Percentiles rank a stretch among this genome's conserved stretches.
Evolutionary conservation across 2,329 filamentous ascomycete genomes (phyloP).

Genomic region (Ceratocystis destructans): DNA sequence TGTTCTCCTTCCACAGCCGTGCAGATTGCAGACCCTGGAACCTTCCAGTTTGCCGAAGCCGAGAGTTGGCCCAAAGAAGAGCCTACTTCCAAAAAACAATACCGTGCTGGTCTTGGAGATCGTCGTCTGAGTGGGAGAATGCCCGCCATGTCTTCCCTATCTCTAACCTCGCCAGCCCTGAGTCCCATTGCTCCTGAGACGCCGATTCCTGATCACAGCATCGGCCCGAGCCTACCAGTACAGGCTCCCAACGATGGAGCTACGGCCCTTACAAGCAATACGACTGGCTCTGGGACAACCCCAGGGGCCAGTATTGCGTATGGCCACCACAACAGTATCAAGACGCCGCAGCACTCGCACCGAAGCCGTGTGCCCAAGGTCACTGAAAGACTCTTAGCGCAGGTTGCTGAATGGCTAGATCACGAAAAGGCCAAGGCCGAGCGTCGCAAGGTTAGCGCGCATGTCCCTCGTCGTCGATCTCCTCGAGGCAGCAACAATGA

Average conservation of each 20-base stretch:
- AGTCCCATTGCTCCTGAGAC: conserved; percentile 5
- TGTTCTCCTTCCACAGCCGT: conserved; percentile 26
- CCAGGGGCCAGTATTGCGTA: not conserved
- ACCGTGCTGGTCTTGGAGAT: conserved; percentile 22
- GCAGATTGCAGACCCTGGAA: conserved; percentile 42
- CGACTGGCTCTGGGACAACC: not conserved
- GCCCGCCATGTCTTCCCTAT: conserved; percentile 16
- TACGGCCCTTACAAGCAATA: conserved; percentile 1
- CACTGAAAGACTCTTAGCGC: conserved; percentile 49
- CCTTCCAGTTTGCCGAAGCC: conserved; percentile 20
- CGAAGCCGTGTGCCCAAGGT: conserved; percentile 15
- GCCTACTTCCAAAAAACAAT: conserved; percentile 31
- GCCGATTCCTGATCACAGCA: conserved; percentile 6
- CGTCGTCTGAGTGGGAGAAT: conserved; percentile 32
- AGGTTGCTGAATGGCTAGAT: conserved; percentile 73
- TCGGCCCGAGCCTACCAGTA: not conserved
- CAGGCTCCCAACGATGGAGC: conserved; percentile 23
- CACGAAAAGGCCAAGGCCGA: conserved; percentile 54
- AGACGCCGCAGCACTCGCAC: conserved; percentile 16
- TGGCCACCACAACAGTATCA: conserved; percentile 19
- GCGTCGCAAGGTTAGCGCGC: conserved; percentile 35
- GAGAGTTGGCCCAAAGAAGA: conserved; percentile 19
- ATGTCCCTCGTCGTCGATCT: conserved; percentile 29
- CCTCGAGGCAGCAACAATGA: conserved; percentile 17
- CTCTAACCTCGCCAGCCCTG: conserved; percentile 14